Conservation (phyloP, 192 early-diverging fungal genomes). For the Diversispora eburnea region DNA sequence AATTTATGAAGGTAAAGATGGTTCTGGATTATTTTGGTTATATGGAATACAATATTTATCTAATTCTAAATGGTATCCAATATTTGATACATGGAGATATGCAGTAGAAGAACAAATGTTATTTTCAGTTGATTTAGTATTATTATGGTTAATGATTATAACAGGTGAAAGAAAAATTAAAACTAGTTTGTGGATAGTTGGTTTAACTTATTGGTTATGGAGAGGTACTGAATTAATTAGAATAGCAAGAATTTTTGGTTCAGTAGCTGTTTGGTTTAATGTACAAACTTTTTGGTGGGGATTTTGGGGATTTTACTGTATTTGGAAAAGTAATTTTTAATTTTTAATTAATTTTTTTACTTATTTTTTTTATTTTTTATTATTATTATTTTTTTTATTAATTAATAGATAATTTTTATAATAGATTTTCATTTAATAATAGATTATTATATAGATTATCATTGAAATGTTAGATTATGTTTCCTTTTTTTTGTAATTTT, state of each 20-base stretch:
- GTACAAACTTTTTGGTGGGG: slow-evolving; percentile 14
- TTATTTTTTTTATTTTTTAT: too few relatives aligned
- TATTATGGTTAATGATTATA: slow-evolving; percentile 15
- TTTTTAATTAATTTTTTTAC: too few relatives aligned
- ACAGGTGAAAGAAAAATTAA: slow-evolving; percentile 10
- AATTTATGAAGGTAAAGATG: slow-evolving; percentile 1
- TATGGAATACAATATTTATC: slow-evolving; percentile 43
- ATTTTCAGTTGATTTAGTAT: not conserved
- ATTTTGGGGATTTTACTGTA: slow-evolving; percentile 13
- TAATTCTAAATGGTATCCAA: not conserved
- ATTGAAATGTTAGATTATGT: too few relatives aligned
- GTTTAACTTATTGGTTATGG: slow-evolving; percentile 11
- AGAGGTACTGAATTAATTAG: slow-evolving; percentile 3
- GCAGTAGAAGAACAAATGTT: not conserved
- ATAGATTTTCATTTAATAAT: too few relatives aligned
- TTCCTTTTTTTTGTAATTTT: too few relatives aligned
- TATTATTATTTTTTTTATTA: too few relatives aligned
- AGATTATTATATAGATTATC: too few relatives aligned
- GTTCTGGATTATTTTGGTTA: slow-evolving; percentile 52
- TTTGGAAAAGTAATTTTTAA: not conserved
- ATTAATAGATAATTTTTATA: too few relatives aligned
- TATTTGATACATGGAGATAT: slow-evolving; percentile 12
- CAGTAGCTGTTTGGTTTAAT: not conserved
- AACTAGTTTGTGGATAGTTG: not conserved
- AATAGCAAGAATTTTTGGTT: not conserved